Base-by-base conservation (phyloP, 176 grass and related monocot genomes). In the Carex littledalei region DNA sequence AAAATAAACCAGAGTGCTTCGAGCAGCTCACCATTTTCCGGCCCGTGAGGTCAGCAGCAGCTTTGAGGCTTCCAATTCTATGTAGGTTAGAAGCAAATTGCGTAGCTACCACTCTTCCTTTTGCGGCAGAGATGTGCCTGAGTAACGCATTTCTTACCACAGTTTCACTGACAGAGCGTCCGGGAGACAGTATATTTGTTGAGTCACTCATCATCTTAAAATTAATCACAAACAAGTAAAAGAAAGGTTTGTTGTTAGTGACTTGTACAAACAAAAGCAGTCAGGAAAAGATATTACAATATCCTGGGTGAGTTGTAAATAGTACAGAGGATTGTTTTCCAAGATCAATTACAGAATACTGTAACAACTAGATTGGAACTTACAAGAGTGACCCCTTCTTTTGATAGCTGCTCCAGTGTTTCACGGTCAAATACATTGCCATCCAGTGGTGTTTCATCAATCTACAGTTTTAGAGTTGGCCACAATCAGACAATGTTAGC, bases 61-160 rank as follows among this genome's bases (percentile, higher is more conserved):
- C 90, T 95, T 99, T 99, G 50, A 99, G 86, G 66, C 96, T 99
- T 79, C 96, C 96, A 88, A 99, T 94, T 79, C 96, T 88, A 94
- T 95, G 93, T 91, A 99, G 93, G 60, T 99, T 99, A 72, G 96
- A 99, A 85, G 96, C 96, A 89, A 99, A 99, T 50, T 99, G 96
- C 72, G 96, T 99, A 41, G 93, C 91, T 83, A 99, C 92, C 71
- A 99, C 96, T 91, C 96, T 95, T 88, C 96, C 96, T 91, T 94
- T 91, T 84, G 96, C 91, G 84, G 86, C 93, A 89, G 96, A 99
- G 88, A 99, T 66, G 78, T 92, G 93, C 64, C 88, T 84, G 79
- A 95, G 26, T 68, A 99, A 88, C 32, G 91, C 79, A 89, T 94
- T 81, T 80, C 93, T 94, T 72, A 99, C 96, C 88, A 94, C 89